Base-by-base conservation (phyloP, 2,329 filamentous ascomycete species). In the Knoxdaviesia capensis region DNA sequence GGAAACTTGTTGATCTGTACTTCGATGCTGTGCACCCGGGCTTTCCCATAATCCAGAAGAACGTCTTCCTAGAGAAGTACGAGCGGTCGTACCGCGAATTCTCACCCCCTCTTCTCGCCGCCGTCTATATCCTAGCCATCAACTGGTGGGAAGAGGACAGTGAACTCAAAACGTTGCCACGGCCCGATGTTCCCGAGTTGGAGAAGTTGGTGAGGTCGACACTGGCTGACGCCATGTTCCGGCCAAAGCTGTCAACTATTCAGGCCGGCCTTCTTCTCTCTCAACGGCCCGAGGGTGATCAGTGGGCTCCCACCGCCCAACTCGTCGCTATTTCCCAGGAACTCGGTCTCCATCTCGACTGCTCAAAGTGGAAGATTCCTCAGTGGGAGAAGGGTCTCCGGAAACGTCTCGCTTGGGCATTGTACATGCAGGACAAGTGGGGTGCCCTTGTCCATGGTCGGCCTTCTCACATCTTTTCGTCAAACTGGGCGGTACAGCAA, bases 371-470 rank as follows among this genome's bases (percentile, higher is more conserved):
- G 87, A 83, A 83, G 47, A 88, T 94, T 42, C 83, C 86, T 31
- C 68, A 69, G 0, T 94, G 86, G 85, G 86, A 94, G 57, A 80
- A 81, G 50, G 81, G 84, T 0, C 58, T 94, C 45, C 71, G 87
- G 46, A 90, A 88, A 56, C 74, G 87, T 40, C 70, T 94, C 36
- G 85, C 84, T 1, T 94, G 87, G 86, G 86, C 83, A 2, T 59
- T 93, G 41, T 93, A 90, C 56, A 88, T 92, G 79, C 85, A 94
- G 59, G 87, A 94, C 59, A 92, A 71, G 58, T 93, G 86, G 86
- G 83, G 81, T 10, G 78, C 85, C 2, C 65, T 93, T 20, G 77
- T 90, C 29, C 82, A 92, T 52, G 85, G 85, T 39, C 77, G 85
- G 7, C 86, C 85, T 1, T 90, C 84, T 5, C 85, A 92, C 49